phyloP scores from a whole-genome alignment of 768 basidiomycete species.

The Multifurca ochricompacta region DNA sequence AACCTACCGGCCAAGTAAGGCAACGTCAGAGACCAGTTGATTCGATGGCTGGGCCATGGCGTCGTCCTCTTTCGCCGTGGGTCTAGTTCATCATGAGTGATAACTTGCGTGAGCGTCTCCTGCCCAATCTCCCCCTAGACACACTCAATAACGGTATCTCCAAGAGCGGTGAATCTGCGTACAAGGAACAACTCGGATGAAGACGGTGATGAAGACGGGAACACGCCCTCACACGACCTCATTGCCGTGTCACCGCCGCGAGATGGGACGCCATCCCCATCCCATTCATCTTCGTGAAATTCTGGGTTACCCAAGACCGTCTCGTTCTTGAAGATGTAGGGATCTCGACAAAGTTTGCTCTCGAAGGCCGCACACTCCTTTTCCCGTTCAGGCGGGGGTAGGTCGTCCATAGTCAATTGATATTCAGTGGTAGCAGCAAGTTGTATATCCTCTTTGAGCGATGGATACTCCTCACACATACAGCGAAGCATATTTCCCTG shows the following conservation, averaged over 20 bases:
- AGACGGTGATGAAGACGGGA: neutral
- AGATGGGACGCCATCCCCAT: conserved; percentile 4
- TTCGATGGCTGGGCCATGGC: neutral
- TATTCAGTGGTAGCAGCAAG: conserved; percentile 43
- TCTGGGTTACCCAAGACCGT: neutral
- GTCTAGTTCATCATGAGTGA: conserved; percentile 61
- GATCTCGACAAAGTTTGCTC: conserved; percentile 48
- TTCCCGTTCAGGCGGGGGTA: conserved; percentile 48
- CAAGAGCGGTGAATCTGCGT: conserved; percentile 2
- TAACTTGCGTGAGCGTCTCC: conserved; percentile 65
- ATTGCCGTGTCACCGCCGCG: neutral
- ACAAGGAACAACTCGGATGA: conserved; percentile 6
- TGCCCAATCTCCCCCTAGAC: conserved; percentile 61
- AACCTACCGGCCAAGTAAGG: conserved; percentile 52
- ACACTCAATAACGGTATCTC: neutral
- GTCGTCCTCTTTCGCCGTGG: conserved; percentile 47
- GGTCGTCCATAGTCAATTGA: conserved; percentile 43
- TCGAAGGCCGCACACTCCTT: conserved; percentile 37
- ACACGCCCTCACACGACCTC: neutral
- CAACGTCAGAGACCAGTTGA: conserved; percentile 34
- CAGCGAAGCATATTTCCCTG: conserved; percentile 61
- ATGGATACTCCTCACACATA: conserved; percentile 42
- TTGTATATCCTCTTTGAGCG: conserved; percentile 37
- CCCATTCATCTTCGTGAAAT: neutral
- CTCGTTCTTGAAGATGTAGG: neutral